Base-by-base conservation (phyloP, 2,329 filamentous ascomycete genomes). In the Aspergillus fischeri region DNA sequence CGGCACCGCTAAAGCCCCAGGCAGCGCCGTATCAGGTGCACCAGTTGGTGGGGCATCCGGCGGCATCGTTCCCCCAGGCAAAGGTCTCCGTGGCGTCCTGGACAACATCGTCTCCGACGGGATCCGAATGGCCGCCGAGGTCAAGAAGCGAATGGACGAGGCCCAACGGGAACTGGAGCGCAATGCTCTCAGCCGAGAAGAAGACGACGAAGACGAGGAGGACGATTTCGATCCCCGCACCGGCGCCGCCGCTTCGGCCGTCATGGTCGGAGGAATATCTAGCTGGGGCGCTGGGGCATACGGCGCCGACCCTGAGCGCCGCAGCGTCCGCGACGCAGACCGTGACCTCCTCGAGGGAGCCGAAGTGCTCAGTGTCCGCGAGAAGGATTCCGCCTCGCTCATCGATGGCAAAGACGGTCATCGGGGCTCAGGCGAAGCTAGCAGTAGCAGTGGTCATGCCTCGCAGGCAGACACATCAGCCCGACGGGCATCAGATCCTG, bases 31-130 rank as follows among this genome's bases (percentile, higher is more conserved):
- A 60, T 69, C 73, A 2, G 71, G 70, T 3, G 70, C 76, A 24
- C 63, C 80, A 56, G 66, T 79, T 65, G 77, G 76, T 2, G 78
- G 80, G 6, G 79, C 76, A n/a, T 78, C 81, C 0, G 81, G 83
- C 42, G 83, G 87, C 60, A 81, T 87, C 67, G 80, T 84, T 35
- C 85, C 81, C 49, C 81, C 85, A 1, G 82, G 83, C 20, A 89
- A 92, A 63, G 91, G 94, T 24, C 82, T 99, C 1, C 84, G 94
- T 45, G 94, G 94, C 21, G 94, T 99, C 58, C 80, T 99, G 42
- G 94, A 99, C 77, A 96, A 96, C 67, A 97, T 99, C 67, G 94
- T 97, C 62, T 96, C 90, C 1, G 94, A 99, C 70, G 94, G 94
- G 45, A 97, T 97, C 87, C 88, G 93, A 35, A 93, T 97, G 57